Evolutionary conservation across 1,139 yeast genomes (phyloP), one percentile per base, ranked within the genome.

Genomic region (Geotrichum phurueaensis): DNA sequence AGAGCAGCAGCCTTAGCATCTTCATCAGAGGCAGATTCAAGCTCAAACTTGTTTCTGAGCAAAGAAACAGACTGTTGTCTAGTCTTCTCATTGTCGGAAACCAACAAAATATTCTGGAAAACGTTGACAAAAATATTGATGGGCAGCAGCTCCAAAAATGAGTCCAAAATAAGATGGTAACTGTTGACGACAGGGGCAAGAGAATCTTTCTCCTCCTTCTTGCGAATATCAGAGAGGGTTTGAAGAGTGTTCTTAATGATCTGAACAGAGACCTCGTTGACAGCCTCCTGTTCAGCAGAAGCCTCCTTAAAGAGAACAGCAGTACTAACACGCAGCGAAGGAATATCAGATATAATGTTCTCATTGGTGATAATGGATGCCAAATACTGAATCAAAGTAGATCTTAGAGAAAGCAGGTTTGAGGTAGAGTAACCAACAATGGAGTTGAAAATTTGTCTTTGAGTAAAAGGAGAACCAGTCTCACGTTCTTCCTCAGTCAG

Each of bases 111-210:
- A 29, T 80, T 81, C n/a, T 82, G 72, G 36, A 87, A 80, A 1
- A 96, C 84, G 33, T 80, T 78, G 49, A 88, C 85, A 70, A 89
- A 91, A 66, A 84, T 81, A 62, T 80, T 80, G 66, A 91, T 81
- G 33, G 98, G 97, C 61, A 92, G 78, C 64, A 90, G 77, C 62
- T 84, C 84, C 65, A 92, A 76, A 65, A 86, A 76, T 65, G 81
- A 82, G 53, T 84, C 82, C 66, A 92, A 78, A 58, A 89, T 75
- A 31, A 76, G 79, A 67, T 79, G 79, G 48, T 59, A 61, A n/a
- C 61, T 47, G 45, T 45, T 59, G 18, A 54, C 43, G 39, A 57
- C 59, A 15, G 55, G 33, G 22, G 52, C 45, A 45, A 58, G 27
- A n/a, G 43, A 13, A 9, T 27, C 52, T 3, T 18, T n/a, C 20